These are phyloP conservation scores for Prunus dulcis DNA, from an alignment of 306 rosid species.

Conservation along the genomic window DNA sequence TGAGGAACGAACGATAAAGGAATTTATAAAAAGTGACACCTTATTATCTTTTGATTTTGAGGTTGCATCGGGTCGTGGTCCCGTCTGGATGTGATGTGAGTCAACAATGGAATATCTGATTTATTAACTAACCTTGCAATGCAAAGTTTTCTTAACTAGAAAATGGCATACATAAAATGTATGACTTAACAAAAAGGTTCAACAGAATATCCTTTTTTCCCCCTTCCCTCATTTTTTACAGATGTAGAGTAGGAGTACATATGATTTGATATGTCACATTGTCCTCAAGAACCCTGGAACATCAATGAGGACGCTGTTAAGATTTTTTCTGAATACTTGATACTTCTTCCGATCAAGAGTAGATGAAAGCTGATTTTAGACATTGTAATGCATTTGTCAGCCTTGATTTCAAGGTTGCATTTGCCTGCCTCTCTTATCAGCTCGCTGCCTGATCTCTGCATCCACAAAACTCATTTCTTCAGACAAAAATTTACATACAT, in stretches of 20 bases:
- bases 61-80: neutral
- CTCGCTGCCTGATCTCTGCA: conserved; percentile 71
- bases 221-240: conserved; percentile 24
- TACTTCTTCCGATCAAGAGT: conserved; percentile 77
- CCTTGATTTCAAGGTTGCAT: conserved; percentile 64
- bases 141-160: too few species aligned
- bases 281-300: conserved; percentile 86
- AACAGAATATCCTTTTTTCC: neutral
- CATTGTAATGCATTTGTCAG: conserved; percentile 67
- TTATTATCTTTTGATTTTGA: neutral
- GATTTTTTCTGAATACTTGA: conserved; percentile 89
- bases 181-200: too few species aligned
- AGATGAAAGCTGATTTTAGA: conserved; percentile 77
- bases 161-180: too few species aligned
- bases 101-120: too few species aligned
- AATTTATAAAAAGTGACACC: too few species aligned
- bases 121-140: too few species aligned
- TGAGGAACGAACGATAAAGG: neutral
- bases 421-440: conserved; percentile 66
- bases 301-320: conserved; percentile 63
- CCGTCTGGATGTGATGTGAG: too few species aligned
- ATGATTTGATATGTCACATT: conserved; percentile 36
- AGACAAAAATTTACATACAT: conserved; percentile 5
- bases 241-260: neutral
- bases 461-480: neutral